phyloP scores from a whole-genome alignment of 2,329 filamentous ascomycete species.

The Periconia sp. region DNA sequence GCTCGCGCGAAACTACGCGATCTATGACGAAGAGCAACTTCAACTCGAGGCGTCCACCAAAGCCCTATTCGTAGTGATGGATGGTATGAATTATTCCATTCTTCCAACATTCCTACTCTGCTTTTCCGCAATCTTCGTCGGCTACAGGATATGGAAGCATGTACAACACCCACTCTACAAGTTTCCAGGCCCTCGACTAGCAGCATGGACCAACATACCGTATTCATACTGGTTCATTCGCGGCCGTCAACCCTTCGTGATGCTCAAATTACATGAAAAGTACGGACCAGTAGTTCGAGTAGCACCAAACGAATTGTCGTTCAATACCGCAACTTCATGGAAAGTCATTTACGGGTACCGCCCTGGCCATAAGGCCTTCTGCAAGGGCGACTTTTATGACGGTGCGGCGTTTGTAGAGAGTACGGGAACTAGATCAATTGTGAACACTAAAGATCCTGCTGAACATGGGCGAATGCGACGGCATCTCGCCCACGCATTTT shows the following conservation, averaged over 20 bases:
- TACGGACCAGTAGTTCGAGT: conserved; percentile 56
- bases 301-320: conserved; percentile 56
- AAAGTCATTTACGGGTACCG: conserved; percentile 47
- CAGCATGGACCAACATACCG: not conserved
- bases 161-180: not conserved
- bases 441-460: conserved; percentile 22
- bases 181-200: not conserved
- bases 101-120: too few species aligned
- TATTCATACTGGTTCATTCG: conserved; percentile 1
- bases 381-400: conserved; percentile 15
- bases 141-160: too few species aligned
- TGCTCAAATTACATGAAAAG: conserved; percentile 5
- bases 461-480: conserved; percentile 2
- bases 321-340: conserved; percentile 46
- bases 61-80: too few species aligned
- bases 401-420: conserved; percentile 5
- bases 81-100: too few species aligned
- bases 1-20: too few species aligned
- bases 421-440: conserved; percentile 23
- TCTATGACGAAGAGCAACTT: too few species aligned
- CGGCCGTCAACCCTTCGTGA: conserved; percentile 3
- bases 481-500: conserved; percentile 2
- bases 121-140: too few species aligned
- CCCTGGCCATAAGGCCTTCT: conserved; percentile 8
- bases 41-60: too few species aligned